Base-by-base conservation (phyloP, 805 yeast species). In the Priceomyces haplophilus region DNA sequence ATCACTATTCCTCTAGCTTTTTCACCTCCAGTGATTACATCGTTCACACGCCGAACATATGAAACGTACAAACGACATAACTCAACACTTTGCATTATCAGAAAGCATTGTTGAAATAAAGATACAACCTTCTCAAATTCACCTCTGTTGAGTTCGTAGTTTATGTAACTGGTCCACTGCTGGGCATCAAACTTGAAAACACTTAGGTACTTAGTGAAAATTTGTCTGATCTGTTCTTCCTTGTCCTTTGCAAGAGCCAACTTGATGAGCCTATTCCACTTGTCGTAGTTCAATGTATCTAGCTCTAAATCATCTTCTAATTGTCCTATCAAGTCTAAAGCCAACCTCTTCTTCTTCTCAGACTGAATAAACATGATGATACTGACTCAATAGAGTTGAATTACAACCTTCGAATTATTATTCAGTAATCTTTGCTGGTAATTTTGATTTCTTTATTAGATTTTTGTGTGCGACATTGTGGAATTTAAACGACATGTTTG, bases 21-120 rank as follows among this genome's bases (percentile, higher is more conserved):
- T 57, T 85, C 95, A 27, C 93, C 93, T 18, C 91, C 95, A 3
- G 89, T 83, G 41, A 84, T 78, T 17, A 84, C 73, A 51, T 79
- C 77, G 53, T 85, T 81, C 42, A 75, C 78, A 34, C 88, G 72
- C 43, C 90, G 79, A 21, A 90, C 88, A 59, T 86, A 88, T 36
- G 76, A 78, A 21, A 93, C 75, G 61, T 91, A 91, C n/a, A 77
- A 65, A 42, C 80, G 72, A 83, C 95, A 91, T 19, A 91, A 63
- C 18, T 76, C 75, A 20, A 88, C 81, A 51, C 84, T 80, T 40
- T 76, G 79, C 15, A 82, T 75, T 24, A 72, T 70, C 2, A 82
- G 74, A 34, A 90, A 71, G 55, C 88, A 79, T 40, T 82, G 69
- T 6, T 79, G 71, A 52, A 88, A 84, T 16, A 88, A 61, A 35